Conservation (phyloP, 2,329 filamentous ascomycete genomes). For the Incumbomyces lentus region DNA sequence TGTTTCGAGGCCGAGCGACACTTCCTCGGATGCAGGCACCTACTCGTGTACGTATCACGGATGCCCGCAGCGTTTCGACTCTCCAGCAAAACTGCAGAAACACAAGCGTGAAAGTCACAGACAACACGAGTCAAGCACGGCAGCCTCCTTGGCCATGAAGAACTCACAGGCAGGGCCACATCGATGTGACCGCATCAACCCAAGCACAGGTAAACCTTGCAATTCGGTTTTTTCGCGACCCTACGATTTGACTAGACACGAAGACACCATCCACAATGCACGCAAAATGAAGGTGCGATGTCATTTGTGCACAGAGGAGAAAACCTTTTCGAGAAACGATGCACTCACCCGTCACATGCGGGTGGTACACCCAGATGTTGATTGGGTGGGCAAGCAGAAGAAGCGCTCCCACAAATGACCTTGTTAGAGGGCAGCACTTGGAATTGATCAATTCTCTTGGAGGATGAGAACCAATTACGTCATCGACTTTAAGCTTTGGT, state of each 20-base stretch:
- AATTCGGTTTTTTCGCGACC: constrained; percentile 89
- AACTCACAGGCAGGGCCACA: constrained; percentile 91
- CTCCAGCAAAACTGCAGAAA: constrained; percentile 75
- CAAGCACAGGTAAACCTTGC: constrained; percentile 88
- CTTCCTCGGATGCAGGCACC: constrained; percentile 68
- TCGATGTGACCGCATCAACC: constrained; percentile 85
- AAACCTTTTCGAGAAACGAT: constrained; percentile 92
- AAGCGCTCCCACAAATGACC: constrained; percentile 14
- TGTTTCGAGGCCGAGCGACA: constrained; percentile 48
- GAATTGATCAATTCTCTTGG: no score
- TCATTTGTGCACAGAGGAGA: constrained; percentile 86
- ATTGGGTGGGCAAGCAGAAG: constrained; percentile 57
- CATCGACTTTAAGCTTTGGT: no score
- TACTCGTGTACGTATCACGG: constrained; percentile 96
- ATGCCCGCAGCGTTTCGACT: constrained; percentile 79
- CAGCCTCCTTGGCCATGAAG: constrained; percentile 41
- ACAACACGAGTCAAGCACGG: constrained; percentile 50
- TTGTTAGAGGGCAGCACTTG: no score
- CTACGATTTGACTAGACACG: constrained; percentile 91
- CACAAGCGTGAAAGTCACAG: constrained; percentile 92
- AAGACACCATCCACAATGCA: constrained; percentile 94
- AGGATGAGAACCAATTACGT: no score
- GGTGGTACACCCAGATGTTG: constrained; percentile 82
- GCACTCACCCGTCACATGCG: constrained; percentile 89
- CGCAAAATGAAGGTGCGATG: constrained; percentile 92